Base-by-base conservation (phyloP, 305 asterid species). In the Fraxinus sp. region DNA sequence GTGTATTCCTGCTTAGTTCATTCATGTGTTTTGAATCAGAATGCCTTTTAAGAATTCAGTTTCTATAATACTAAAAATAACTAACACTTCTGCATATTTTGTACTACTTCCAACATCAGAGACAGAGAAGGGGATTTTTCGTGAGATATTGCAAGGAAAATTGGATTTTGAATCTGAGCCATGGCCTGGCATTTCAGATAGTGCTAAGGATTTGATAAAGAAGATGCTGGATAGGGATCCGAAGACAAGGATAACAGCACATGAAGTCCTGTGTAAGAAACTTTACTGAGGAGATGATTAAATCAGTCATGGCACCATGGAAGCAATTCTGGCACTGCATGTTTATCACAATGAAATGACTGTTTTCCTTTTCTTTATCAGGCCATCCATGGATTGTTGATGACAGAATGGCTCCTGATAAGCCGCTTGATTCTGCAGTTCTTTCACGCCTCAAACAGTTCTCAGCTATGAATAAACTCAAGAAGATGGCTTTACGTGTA, bases 71-170 rank as follows among this genome's bases (percentile, higher is more conserved):
- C 83, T 74, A 28, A 74, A 59, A 18, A 72, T 68, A 55, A 68
- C 85, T 90, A 76, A 82, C 66, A 64, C 78, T 70, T 82, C 82
- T 85, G 26, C 55, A 85, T 35, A 72, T 37, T 37, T 78, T 86
- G 49, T 49, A 24, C 79, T 78, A 74, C 74, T 82, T 80, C 35
- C 85, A 79, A 75, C 85, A 85, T 79, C 93, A 95, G 99, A 95
- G 90, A 94, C 99, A 81, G 99, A 95, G 91, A 93, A 90, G 94
- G 99, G 98, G 83, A 94, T 95, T 84, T 95, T 95, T 90, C 97
- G 98, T 80, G 95, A 95, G 96, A 94, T 95, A 88, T 86, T 95
- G 83, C 84, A 78, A 81, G 97, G 90, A 55, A 92, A 94, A 80
- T 82, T 95, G 83, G 99, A 95, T 89, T 94, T 94, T 76, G 94